Base-by-base conservation (phyloP, 345 rosid species). In the Corchorus capsularis region DNA sequence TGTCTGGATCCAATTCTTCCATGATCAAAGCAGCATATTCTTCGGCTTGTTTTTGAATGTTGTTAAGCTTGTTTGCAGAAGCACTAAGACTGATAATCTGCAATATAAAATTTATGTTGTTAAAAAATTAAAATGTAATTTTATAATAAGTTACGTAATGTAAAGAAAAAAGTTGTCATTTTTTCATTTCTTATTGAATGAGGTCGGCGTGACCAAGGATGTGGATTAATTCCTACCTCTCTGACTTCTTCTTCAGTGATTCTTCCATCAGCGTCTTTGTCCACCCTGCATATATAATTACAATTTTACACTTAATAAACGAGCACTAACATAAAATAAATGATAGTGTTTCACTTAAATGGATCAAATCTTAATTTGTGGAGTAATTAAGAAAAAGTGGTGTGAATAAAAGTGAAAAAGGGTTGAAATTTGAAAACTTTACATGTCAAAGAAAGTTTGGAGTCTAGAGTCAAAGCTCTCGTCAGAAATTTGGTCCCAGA, bases 381-480 rank as follows among this genome's bases (percentile, higher is more conserved):
- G 32, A 54, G 15, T 3, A 39, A 39, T 39, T 39, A 35, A n/a
- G 17, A 35, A 39, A 17, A 39, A 11, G 14, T 14, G 56, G 7
- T 5, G n/a, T 41, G 54, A 11, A 13, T 43, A 45, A 11, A 47
- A 27, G 27, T 22, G 63, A 32, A 37, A 39, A 39, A 39, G 52
- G 71, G 41, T 49, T 16, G 41, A 20, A 68, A n/a, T n/a, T n/a
- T n/a, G n/a, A 61, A 7, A 19, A 27, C 27, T 4, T 63, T 87
- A 94, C 98, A 94, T 94, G 93, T 89, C 97, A 77, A 94, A 94
- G 84, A 92, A 94, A 59, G 83, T 88, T 75, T 91, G 96, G 54
- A 94, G 98, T 84, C 93, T 86, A 53, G 98, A 86, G 66, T 92
- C 98, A 62, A 94, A 94, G 83, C 98, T 94, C 71, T 92, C 96